phyloP scores from a whole-genome alignment of 495 filamentous ascomycete species.

The Beverwykella pulmonaria region DNA sequence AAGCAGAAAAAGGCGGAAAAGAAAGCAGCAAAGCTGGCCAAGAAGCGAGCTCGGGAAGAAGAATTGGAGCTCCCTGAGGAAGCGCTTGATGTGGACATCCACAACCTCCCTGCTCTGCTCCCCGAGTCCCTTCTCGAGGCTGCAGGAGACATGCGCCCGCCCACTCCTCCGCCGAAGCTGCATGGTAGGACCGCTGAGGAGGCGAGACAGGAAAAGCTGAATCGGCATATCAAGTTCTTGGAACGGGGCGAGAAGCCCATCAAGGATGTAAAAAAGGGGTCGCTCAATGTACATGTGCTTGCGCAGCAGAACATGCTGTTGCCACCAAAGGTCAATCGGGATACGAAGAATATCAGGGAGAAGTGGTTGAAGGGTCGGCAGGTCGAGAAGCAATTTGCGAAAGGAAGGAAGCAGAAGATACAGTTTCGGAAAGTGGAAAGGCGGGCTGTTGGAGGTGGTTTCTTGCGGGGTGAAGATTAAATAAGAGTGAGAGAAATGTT shows the following conservation, averaged over 20 bases:
- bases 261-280: conserved; percentile 58
- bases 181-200: conserved; percentile 12
- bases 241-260: conserved; percentile 55
- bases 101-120: conserved; percentile 35
- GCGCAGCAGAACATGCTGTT: conserved; percentile 49
- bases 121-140: conserved; percentile 35
- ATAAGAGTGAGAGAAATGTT: neutral
- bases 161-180: conserved; percentile 15
- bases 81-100: conserved; percentile 22
- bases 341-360: conserved; percentile 52
- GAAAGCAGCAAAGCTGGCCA: conserved; percentile 31
- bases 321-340: conserved; percentile 56
- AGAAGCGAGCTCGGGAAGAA: conserved; percentile 34
- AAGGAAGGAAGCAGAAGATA: conserved; percentile 2
- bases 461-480: conserved; percentile 27
- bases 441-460: conserved; percentile 21
- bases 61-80: conserved; percentile 38
- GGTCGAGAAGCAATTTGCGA: conserved; percentile 11
- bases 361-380: conserved; percentile 50
- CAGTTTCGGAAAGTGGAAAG: conserved; percentile 26
- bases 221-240: conserved; percentile 55
- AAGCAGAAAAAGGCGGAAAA: conserved; percentile 47
- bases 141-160: conserved; percentile 20
- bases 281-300: conserved; percentile 58
- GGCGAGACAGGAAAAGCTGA: conserved; percentile 34